Base-by-base conservation (phyloP, 2,329 filamentous ascomycete genomes). In the Ceratocystis destructans region DNA sequence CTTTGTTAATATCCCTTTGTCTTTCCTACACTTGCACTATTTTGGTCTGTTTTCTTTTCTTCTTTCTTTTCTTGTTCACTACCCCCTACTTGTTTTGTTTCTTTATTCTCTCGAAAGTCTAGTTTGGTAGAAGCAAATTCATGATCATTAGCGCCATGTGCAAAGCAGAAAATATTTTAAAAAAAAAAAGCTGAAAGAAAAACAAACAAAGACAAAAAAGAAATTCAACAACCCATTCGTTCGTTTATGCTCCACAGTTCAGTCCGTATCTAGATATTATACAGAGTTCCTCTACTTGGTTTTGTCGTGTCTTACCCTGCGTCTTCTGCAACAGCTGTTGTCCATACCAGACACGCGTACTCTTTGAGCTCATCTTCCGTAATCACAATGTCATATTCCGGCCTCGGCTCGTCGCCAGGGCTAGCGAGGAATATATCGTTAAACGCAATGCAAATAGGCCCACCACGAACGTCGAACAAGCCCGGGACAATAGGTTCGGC, bases 391-490 rank as follows among this genome's bases (percentile, higher is more conserved):
- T 67, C 62, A n/a, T 61, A 48, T 37, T 67, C 62, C 25, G 48
- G 61, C 28, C 61, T 53, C 3, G 59, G 45, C 4, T 25, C 8
- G 8, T 31, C 61, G 22, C 37, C 59, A 5, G 57, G 65, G n/a
- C 62, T 57, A 17, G 57, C 65, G 17, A 63, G 50, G 57, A 66
- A 66, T n/a, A 66, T 37, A 33, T 66, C 59, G 20, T 63, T 66
- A 37, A 55, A 62, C 5, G 33, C 28, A 6, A 66, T 66, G 31
- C 31, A 25, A 31, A 66, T 62, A 25, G 65, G 59, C 5, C 59
- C 65, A 2, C 65, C 65, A 8, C 46, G 33, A 4, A 66, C 65
- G 8, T 57, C 67, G 62, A 71, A 72, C 41, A 71, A 64, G 17
- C 71, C 64, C 0, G 72, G 68, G 22, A 69, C 69, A 10, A 71